Evolutionary conservation across 345 rosid species (phyloP).

Genomic region (Citrus inodora): DNA sequence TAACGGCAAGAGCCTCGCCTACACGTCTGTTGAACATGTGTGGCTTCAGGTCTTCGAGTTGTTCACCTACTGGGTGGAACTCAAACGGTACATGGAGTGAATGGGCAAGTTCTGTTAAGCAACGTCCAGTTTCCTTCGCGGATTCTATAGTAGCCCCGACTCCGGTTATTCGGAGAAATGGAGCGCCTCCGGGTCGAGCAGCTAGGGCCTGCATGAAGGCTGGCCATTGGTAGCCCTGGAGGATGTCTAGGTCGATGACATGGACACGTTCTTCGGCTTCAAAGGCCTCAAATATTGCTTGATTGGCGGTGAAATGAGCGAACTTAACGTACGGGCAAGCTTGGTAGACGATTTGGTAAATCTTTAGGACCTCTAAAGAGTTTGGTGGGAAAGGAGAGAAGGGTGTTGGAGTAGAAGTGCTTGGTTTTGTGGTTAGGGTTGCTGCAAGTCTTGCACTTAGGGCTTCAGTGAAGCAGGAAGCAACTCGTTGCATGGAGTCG

Average conservation of each 20-base stretch:
- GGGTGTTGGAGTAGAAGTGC: slow-evolving; percentile 26
- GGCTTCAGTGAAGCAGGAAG: slow-evolving; percentile 66
- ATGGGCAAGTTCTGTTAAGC: slow-evolving; percentile 56
- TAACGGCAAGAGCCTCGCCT: slow-evolving; percentile 62
- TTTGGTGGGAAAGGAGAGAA: slow-evolving; percentile 45
- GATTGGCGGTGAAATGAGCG: slow-evolving; percentile 74
- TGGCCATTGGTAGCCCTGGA: slow-evolving; percentile 78
- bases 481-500: slow-evolving; percentile 68
- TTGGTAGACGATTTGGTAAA: slow-evolving; percentile 63
- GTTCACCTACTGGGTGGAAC: slow-evolving; percentile 56
- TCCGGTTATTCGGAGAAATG: slow-evolving; percentile 60
- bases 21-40: slow-evolving; percentile 65
- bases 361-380: slow-evolving; percentile 52
- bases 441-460: slow-evolving; percentile 52
- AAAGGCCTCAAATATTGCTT: slow-evolving; percentile 66
- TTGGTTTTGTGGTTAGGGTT: slow-evolving; percentile 36
- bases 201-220: slow-evolving; percentile 78
- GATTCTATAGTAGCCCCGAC: slow-evolving; percentile 40
- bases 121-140: slow-evolving; percentile 55
- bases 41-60: slow-evolving; percentile 52
- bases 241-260: slow-evolving; percentile 64
- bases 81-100: slow-evolving; percentile 65
- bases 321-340: slow-evolving; percentile 67
- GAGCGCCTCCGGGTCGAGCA: slow-evolving; percentile 53
- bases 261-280: slow-evolving; percentile 74